These are phyloP conservation scores for Xylaria digitata DNA, from an alignment of 2,329 filamentous ascomycete species.

Conservation along the genomic window DNA sequence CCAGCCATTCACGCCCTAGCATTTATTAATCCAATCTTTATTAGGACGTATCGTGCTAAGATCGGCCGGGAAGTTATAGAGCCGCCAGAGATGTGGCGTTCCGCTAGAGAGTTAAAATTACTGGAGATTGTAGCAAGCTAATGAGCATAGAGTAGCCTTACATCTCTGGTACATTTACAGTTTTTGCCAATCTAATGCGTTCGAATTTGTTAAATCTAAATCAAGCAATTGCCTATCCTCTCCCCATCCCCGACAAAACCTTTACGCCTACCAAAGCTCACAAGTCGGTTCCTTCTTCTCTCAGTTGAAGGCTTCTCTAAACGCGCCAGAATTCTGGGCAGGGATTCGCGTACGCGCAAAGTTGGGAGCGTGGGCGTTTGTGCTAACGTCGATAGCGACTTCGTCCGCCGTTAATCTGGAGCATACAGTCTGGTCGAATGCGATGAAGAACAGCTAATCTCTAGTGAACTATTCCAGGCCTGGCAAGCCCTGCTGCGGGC, in stretches of 20 bases:
- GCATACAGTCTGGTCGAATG: conserved; percentile 73
- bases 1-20: conserved; percentile 7
- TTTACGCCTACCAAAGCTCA: conserved; percentile 21
- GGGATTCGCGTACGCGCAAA: conserved; percentile 68
- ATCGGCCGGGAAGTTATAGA: conserved; percentile 19
- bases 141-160: too few species aligned
- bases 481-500: conserved; percentile 65
- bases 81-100: conserved; percentile 11
- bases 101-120: conserved; percentile 10
- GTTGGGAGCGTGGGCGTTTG: conserved; percentile 71
- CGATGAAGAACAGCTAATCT: conserved; percentile 77
- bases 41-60: conserved; percentile 12
- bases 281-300: conserved; percentile 24
- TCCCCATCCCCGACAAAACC: too few species aligned
- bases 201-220: too few species aligned
- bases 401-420: conserved; percentile 63
- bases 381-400: conserved; percentile 56
- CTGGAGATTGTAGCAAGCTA: background rate
- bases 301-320: conserved; percentile 22
- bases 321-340: conserved; percentile 72
- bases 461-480: conserved; percentile 71
- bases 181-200: too few species aligned
- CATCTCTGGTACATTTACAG: too few species aligned
- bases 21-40: conserved; percentile 5
- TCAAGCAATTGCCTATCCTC: too few species aligned